phyloP scores from a whole-genome alignment of 23 red algal species.

The Porphyridium purpureum region DNA sequence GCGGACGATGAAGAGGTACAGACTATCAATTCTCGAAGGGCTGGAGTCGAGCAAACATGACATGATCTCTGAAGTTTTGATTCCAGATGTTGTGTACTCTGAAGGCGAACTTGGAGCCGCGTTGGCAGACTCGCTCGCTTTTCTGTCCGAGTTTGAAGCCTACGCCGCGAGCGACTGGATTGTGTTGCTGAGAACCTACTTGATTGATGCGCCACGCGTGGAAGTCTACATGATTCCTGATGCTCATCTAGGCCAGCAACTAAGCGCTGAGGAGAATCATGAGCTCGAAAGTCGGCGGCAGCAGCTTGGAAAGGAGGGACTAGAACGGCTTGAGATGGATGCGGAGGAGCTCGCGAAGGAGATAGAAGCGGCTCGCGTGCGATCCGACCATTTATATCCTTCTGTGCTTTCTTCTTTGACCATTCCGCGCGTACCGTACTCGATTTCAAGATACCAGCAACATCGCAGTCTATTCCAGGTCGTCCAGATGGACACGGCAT shows the following conservation, averaged over 20 bases:
- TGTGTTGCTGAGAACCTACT: slow-evolving; percentile 6
- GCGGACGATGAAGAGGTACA: too few species aligned
- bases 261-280: slow-evolving; percentile 5
- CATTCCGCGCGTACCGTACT: slow-evolving; percentile 25
- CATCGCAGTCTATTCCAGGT: slow-evolving; percentile 5
- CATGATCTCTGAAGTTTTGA: slow-evolving; percentile 13
- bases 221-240: slow-evolving; percentile 55
- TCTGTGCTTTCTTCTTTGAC: slow-evolving; percentile 16
- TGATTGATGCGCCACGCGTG: slow-evolving; percentile 27
- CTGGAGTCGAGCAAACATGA: slow-evolving; percentile 29
- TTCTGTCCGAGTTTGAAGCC: slow-evolving; percentile 5
- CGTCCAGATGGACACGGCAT: slow-evolving; percentile 23
- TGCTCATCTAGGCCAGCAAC: slow-evolving; percentile 9
- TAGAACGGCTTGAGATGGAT: neutral
- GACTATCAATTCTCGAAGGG: slow-evolving; percentile 14
- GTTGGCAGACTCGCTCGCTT: slow-evolving; percentile 10
- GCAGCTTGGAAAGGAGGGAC: neutral
- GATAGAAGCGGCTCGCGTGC: neutral
- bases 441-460: neutral
- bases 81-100: slow-evolving; percentile 29
- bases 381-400: slow-evolving; percentile 7
- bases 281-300: neutral
- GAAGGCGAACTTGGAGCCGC: slow-evolving; percentile 5
- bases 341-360: slow-evolving; percentile 6
- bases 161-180: slow-evolving; percentile 40